A percentile compares a stretch with the other conserved stretches of the same genome.
Conservation (phyloP, 805 yeast genomes). For the Barnettozyma vustinii region DNA sequence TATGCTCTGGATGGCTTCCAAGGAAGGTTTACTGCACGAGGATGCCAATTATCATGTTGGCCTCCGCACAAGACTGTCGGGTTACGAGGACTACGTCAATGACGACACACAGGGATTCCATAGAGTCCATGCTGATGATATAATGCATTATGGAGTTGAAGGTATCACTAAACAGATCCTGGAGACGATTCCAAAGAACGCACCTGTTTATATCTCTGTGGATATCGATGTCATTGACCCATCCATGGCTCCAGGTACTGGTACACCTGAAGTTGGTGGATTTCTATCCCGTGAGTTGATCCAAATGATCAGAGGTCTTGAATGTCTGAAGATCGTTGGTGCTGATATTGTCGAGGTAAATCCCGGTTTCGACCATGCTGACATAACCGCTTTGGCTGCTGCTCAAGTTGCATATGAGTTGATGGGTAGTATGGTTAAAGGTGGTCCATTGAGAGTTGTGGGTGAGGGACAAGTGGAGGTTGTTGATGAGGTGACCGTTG, state of each 20-base stretch:
- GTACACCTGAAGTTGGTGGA: slow-evolving; percentile 77
- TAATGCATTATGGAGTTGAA: slow-evolving; percentile 57
- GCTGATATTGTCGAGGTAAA: slow-evolving; percentile 75
- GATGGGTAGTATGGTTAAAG: slow-evolving; percentile 69
- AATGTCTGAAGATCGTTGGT: slow-evolving; percentile 58
- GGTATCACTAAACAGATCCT: slow-evolving; percentile 54
- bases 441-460: slow-evolving; percentile 31
- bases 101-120: slow-evolving; percentile 66
- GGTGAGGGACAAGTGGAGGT: slow-evolving; percentile 4
- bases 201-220: slow-evolving; percentile 72
- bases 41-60: slow-evolving; percentile 69
- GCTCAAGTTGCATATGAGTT: slow-evolving; percentile 69
- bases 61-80: slow-evolving; percentile 65
- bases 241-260: slow-evolving; percentile 71
- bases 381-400: slow-evolving; percentile 62
- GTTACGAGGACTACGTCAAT: slow-evolving; percentile 57
- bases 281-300: slow-evolving; percentile 62
- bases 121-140: slow-evolving; percentile 67
- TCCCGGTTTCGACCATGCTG: slow-evolving; percentile 61
- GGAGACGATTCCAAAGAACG: slow-evolving; percentile 49
- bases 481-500: slow-evolving; percentile 1
- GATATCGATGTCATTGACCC: slow-evolving; percentile 78
- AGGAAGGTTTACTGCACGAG: slow-evolving; percentile 54
- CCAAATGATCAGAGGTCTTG: slow-evolving; percentile 51
- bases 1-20: slow-evolving; percentile 66